phyloP scores from a whole-genome alignment of 805 yeast genomes.

The Cyberlindnera subsufficiens region DNA sequence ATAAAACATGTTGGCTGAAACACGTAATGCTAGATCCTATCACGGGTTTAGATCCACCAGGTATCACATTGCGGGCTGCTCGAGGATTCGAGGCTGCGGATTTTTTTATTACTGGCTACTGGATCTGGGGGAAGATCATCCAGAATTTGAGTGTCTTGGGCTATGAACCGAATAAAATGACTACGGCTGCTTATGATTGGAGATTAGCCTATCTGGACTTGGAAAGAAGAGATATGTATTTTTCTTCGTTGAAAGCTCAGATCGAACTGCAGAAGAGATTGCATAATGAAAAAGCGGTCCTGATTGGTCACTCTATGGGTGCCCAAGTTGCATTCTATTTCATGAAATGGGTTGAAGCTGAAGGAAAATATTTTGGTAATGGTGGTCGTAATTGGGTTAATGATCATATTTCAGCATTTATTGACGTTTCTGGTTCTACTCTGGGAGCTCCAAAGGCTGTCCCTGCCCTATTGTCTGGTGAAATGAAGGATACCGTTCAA shows the following conservation, averaged over 20 bases:
- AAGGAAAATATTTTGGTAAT: constrained; percentile 74
- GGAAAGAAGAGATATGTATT: constrained; percentile 83
- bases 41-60: constrained; percentile 90
- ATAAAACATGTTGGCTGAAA: constrained; percentile 89
- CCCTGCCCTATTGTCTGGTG: constrained; percentile 91
- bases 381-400: constrained; percentile 93
- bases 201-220: constrained; percentile 84
- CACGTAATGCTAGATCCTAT: constrained; percentile 84
- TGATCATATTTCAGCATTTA: constrained; percentile 69
- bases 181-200: constrained; percentile 95
- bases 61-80: constrained; percentile 77
- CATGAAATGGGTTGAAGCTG: constrained; percentile 94
- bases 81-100: constrained; percentile 97
- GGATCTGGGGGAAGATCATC: constrained; percentile 98
- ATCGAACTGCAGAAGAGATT: constrained; percentile 55
- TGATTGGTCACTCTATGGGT: constrained; percentile 96
- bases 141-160: constrained; percentile 93
- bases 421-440: constrained; percentile 85
- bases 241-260: constrained; percentile 64
- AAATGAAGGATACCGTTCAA: constrained; percentile 96
- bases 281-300: constrained; percentile 61
- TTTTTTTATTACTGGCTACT: constrained; percentile 93
- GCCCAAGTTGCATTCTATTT: constrained; percentile 84
- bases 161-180: constrained; percentile 87
- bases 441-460: constrained; percentile 94